phyloP scores from a whole-genome alignment of 352 stramenopile genomes.

The Globisporangium sylvaticum region DNA sequence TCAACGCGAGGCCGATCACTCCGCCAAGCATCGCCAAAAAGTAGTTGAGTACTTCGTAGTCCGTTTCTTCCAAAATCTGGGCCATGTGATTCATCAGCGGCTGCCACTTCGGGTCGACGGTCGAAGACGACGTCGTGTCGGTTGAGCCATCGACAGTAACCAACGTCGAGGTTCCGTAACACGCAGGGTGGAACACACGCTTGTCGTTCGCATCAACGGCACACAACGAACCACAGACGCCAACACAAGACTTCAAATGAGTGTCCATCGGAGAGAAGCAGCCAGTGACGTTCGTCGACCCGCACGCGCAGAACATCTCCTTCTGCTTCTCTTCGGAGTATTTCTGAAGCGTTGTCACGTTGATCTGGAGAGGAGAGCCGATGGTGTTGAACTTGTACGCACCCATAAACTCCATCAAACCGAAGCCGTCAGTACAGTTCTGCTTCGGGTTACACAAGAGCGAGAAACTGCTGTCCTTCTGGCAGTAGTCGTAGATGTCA shows the following conservation, averaged over 20 bases:
- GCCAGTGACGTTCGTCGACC: constrained; percentile 32
- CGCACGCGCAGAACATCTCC: constrained; percentile 42
- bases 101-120: constrained; percentile 31
- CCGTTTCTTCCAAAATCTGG: constrained; percentile 31
- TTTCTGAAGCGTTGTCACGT: constrained; percentile 46
- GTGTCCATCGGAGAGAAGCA: constrained; percentile 50
- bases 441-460: constrained; percentile 52
- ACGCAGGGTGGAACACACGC: constrained; percentile 23
- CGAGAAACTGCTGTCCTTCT: constrained; percentile 53
- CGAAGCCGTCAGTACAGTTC: constrained; percentile 48
- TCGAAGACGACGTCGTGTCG: constrained; percentile 8
- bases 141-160: constrained; percentile 20
- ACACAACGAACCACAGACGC: constrained; percentile 48
- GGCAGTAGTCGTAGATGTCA: constrained; percentile 61
- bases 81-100: constrained; percentile 36
- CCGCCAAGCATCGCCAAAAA: constrained; percentile 46
- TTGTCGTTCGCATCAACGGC: constrained; percentile 29
- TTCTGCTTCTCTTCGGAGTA: constrained; percentile 23
- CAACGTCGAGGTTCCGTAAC: constrained; percentile 35
- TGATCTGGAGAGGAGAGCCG: constrained; percentile 58
- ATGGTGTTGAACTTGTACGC: constrained; percentile 61
- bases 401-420: constrained; percentile 57
- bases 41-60: constrained; percentile 46
- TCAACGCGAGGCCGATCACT: constrained; percentile 30
- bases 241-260: constrained; percentile 41